A percentile compares a stretch with the other conserved stretches of the same genome.
phyloP scores from a whole-genome alignment of 169 alveolate genomes.

The Eimeria tenella region DNA sequence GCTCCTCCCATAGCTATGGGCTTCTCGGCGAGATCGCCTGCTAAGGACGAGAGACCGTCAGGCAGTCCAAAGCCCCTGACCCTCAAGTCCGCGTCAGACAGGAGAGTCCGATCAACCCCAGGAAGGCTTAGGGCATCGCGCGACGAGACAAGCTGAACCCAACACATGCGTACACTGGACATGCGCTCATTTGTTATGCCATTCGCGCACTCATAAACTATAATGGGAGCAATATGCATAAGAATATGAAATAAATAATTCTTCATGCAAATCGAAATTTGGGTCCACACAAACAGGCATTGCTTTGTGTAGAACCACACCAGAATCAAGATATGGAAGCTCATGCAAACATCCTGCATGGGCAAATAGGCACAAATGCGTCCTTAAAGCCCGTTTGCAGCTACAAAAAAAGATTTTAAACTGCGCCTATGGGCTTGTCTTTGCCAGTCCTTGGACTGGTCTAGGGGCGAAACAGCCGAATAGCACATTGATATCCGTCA shows the following conservation, averaged over 20 bases:
- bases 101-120: constrained; percentile 29
- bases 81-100: constrained; percentile 53
- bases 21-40: constrained; percentile 26
- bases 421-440: too few relatives aligned
- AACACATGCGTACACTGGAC: background rate
- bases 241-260: too few relatives aligned
- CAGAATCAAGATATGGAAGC: too few relatives aligned
- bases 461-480: too few relatives aligned
- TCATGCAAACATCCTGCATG: too few relatives aligned
- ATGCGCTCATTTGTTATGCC: background rate
- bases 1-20: background rate
- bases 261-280: too few relatives aligned
- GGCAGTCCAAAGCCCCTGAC: constrained; percentile 65
- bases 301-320: too few relatives aligned
- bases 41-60: constrained; percentile 53
- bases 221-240: background rate
- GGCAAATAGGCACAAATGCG: too few relatives aligned
- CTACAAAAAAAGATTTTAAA: too few relatives aligned
- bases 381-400: too few relatives aligned
- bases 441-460: too few relatives aligned
- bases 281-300: too few relatives aligned
- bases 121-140: constrained; percentile 7
- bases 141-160: background rate
- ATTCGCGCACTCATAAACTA: background rate
- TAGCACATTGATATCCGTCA: background rate